Evolutionary conservation across 257 asterid genomes (phyloP).

Genomic region (Solanum chiquidenum): DNA sequence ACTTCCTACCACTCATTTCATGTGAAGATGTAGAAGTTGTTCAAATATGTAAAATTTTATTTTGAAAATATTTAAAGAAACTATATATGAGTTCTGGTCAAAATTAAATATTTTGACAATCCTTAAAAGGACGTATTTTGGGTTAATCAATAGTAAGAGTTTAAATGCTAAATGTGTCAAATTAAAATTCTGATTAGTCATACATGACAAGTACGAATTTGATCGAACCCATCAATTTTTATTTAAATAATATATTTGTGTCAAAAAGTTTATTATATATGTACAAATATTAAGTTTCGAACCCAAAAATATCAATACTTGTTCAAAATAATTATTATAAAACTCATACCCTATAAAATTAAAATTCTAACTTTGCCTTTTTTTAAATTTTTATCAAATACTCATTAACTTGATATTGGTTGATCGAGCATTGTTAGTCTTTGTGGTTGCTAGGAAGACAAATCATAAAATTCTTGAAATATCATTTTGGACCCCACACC

Average conservation of each 20-base stretch:
- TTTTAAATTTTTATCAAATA: not conserved
- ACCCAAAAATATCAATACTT: too few species aligned
- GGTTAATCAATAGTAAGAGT: not conserved
- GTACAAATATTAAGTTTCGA: too few species aligned
- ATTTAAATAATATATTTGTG: too few species aligned
- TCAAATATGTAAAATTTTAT: not conserved
- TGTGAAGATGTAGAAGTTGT: not conserved
- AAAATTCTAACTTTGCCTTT: not conserved
- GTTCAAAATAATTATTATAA: too few species aligned
- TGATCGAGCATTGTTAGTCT: not conserved
- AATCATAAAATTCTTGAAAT: constrained; percentile 21
- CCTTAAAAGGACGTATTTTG: not conserved
- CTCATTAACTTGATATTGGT: not conserved
- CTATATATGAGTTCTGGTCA: not conserved
- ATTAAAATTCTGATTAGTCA: not conserved
- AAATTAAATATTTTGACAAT: not conserved
- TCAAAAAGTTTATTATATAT: too few species aligned
- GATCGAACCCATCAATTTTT: too few species aligned
- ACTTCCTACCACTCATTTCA: not conserved
- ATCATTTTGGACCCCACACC: constrained; percentile 6
- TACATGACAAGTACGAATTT: too few species aligned
- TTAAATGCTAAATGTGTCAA: not conserved
- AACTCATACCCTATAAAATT: too few species aligned
- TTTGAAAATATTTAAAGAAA: too few species aligned
- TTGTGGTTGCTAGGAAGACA: constrained; percentile 5